phyloP scores from a whole-genome alignment of 2,329 filamentous ascomycete genomes.

The Exophiala dermatitidis region DNA sequence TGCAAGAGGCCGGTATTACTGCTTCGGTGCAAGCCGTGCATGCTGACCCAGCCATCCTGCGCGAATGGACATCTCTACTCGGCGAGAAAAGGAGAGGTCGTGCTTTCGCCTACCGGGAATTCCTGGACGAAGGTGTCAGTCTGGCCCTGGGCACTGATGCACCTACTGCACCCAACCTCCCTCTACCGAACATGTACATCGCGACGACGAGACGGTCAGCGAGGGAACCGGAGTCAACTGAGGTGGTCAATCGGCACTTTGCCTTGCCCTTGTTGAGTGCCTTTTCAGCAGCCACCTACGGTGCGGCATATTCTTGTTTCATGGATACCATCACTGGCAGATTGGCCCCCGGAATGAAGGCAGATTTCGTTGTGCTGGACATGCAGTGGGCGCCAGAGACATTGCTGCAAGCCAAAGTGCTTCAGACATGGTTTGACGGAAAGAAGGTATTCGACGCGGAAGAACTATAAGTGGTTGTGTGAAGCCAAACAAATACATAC shows the following conservation, averaged over 20 bases:
- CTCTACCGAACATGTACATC: slow-evolving; percentile 44
- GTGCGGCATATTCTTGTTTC: slow-evolving; percentile 43
- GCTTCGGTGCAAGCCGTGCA: slow-evolving; percentile 37
- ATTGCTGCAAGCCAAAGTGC: slow-evolving; percentile 35
- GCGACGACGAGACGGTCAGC: slow-evolving; percentile 44
- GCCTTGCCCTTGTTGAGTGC: slow-evolving; percentile 38
- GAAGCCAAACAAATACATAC: background rate
- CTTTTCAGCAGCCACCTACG: slow-evolving; percentile 39
- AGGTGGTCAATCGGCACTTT: slow-evolving; percentile 41
- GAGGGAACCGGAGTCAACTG: slow-evolving; percentile 34
- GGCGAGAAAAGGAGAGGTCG: slow-evolving; percentile 41
- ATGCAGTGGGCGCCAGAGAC: slow-evolving; percentile 32
- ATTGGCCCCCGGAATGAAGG: slow-evolving; percentile 38
- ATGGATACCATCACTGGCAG: slow-evolving; percentile 35
- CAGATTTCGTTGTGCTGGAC: slow-evolving; percentile 36
- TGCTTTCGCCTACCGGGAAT: slow-evolving; percentile 47
- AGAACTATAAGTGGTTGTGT: background rate
- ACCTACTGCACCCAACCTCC: slow-evolving; percentile 42
- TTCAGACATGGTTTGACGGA: slow-evolving; percentile 43
- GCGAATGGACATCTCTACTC: slow-evolving; percentile 43
- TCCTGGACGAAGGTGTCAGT: slow-evolving; percentile 40
- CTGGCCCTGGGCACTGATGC: slow-evolving; percentile 45
- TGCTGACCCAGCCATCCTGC: slow-evolving; percentile 40
- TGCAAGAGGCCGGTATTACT: slow-evolving; percentile 42
- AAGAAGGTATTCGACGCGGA: slow-evolving; percentile 29